Percentiles rank a stretch among this genome's conserved stretches.
Evolutionary conservation across 176 grass and related monocot genomes (phyloP).

Genomic region (Tillandsia fasciculata): DNA sequence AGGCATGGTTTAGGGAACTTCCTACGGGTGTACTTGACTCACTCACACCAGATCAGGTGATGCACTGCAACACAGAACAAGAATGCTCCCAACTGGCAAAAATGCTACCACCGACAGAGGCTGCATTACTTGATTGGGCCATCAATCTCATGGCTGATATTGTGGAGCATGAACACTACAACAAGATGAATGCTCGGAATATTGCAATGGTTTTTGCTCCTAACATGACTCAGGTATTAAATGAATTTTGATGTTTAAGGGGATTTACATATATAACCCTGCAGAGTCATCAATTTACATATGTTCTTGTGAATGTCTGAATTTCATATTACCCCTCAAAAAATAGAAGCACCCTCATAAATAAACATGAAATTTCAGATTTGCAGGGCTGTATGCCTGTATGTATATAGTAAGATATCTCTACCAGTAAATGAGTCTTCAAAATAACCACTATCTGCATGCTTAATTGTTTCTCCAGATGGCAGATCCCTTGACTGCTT

Average conservation of each 20-base stretch:
- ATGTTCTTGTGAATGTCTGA: too few relatives aligned
- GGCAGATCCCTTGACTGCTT: slow-evolving; percentile 83
- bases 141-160: slow-evolving; percentile 91
- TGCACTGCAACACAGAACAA: slow-evolving; percentile 78
- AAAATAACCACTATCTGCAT: not conserved
- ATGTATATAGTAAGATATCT: too few relatives aligned
- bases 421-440: not conserved
- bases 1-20: slow-evolving; percentile 97
- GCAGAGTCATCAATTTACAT: too few relatives aligned
- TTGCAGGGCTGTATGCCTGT: too few relatives aligned
- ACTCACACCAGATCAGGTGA: slow-evolving; percentile 61
- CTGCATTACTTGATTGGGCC: slow-evolving; percentile 78
- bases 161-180: slow-evolving; percentile 63
- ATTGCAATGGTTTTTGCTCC: slow-evolving; percentile 97
- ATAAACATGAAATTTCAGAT: too few relatives aligned
- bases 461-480: slow-evolving; percentile 51
- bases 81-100: slow-evolving; percentile 47
- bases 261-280: too few relatives aligned
- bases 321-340: too few relatives aligned
- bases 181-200: slow-evolving; percentile 95
- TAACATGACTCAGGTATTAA: slow-evolving; percentile 91
- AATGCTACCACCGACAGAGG: slow-evolving; percentile 55
- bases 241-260: not conserved
- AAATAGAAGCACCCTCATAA: too few relatives aligned
- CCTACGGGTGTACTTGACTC: slow-evolving; percentile 62